Base-by-base conservation (phyloP, 1,284 basidiomycete genomes). In the Porogramme epimiltina region DNA sequence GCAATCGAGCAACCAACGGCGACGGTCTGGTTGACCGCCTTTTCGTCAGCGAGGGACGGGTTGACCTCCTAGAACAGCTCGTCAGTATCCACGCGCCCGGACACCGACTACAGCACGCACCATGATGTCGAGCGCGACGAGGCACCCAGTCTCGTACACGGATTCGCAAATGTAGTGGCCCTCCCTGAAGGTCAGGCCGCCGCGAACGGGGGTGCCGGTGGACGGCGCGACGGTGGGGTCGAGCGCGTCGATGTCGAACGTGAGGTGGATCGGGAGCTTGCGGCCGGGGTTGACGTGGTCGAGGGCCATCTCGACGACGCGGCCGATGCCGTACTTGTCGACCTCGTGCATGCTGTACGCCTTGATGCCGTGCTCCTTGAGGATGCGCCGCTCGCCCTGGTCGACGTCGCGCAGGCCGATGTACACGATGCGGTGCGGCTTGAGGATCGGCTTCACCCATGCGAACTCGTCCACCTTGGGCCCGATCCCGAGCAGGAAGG, bases 311-410 rank as follows among this genome's bases (percentile, higher is more conserved):
- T 98, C 93, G 51, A 98, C 88, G 51, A 98, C 92, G 65, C 86
- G 85, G 24, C 93, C 96, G 60, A 99, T 99, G 43, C 97, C 97
- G 66, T 93, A 91, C 73, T 87, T 92, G 75, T 99, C 97, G 48
- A 99, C 89, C 60, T 99, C 93, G 74, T 98, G 95, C 97, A 99
- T 99, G 57, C 89, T 91, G 78, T 92, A 99, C 10, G 89, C 91
- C 70, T 92, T 94, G 80, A 99, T 98, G 51, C 82, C 85, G 71
- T 93, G 80, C 63, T 96, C 85, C 62, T 80, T 85, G 52, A 99
- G 79, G 62, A 99, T 91, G 59, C 79, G 81, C 73, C 94, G 94
- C 77, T 99, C 97, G 41, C 86, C 93, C 6, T 78, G 72, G 67
- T 99, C 97, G 54, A 99, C 76, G 72, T 99, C 97, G 54, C 97